A percentile compares a stretch with the other conserved stretches of the same genome.
Conservation (phyloP, 2,329 filamentous ascomycete genomes). For the Exophiala bonariae region DNA sequence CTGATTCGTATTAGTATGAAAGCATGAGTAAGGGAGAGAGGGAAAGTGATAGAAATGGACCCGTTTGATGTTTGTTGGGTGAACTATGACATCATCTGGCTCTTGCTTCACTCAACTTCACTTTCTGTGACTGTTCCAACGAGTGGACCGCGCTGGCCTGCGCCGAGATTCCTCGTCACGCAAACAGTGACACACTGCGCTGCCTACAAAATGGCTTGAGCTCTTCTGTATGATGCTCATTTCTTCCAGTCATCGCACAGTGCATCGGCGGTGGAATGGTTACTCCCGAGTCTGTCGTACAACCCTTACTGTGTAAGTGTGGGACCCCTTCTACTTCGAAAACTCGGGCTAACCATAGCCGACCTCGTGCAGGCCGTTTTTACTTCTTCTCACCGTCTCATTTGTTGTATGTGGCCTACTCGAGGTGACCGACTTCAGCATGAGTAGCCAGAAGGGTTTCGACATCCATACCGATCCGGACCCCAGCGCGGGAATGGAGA, state of each 20-base stretch:
- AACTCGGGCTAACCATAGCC: conserved; percentile 7
- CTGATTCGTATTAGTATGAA: conserved; percentile 4
- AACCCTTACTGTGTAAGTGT: conserved; percentile 20
- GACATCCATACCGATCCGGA: conserved; percentile 18
- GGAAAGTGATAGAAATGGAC: too few relatives aligned
- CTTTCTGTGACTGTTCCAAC: neutral
- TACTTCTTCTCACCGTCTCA: conserved; percentile 69
- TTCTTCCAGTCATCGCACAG: conserved; percentile 14
- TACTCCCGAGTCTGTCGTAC: conserved; percentile 17
- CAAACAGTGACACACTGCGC: too few relatives aligned
- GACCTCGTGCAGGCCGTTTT: conserved; percentile 9
- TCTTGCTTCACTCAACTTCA: neutral
- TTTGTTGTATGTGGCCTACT: conserved; percentile 55
- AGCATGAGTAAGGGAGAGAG: too few relatives aligned
- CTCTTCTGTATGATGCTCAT: conserved; percentile 10
- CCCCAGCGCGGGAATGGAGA: neutral
- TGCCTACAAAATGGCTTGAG: too few relatives aligned
- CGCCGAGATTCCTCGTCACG: neutral
- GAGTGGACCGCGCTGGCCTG: neutral
- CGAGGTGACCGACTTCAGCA: conserved; percentile 14
- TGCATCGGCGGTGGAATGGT: conserved; percentile 18
- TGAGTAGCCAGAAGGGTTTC: conserved; percentile 13
- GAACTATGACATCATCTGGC: too few relatives aligned
- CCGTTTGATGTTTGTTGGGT: too few relatives aligned
- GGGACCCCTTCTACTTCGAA: neutral